Conservation (phyloP, 2,329 filamentous ascomycete species). For the Aspergillus pseudoterreus region DNA sequence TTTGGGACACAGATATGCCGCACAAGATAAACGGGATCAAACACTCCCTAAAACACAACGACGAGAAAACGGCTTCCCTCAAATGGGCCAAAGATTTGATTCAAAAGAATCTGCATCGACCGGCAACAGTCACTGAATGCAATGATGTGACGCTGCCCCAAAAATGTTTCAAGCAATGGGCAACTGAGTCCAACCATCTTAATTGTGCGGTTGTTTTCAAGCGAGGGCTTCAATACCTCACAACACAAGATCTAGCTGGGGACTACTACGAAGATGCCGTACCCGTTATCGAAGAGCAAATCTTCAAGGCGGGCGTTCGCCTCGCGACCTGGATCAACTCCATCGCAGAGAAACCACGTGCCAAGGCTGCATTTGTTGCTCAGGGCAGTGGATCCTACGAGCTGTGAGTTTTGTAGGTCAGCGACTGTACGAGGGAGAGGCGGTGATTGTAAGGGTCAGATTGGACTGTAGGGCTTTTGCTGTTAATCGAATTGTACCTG, state of each 20-base stretch:
- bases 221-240: constrained; percentile 10
- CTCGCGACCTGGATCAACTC: constrained; percentile 12
- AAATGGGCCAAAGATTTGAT: constrained; percentile 4
- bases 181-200: constrained; percentile 10
- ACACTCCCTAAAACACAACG: constrained; percentile 7
- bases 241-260: constrained; percentile 10
- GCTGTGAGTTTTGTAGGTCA: background rate
- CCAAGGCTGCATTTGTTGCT: background rate
- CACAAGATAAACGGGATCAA: constrained; percentile 14
- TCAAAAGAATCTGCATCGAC: background rate
- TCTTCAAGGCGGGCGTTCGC: constrained; percentile 13
- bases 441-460: background rate
- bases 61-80: constrained; percentile 9
- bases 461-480: background rate
- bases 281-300: constrained; percentile 14
- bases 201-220: constrained; percentile 15
- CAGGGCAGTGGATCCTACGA: background rate
- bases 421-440: background rate
- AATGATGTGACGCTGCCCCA: background rate
- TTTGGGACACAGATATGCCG: constrained; percentile 16
- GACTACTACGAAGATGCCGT: constrained; percentile 15
- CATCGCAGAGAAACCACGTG: background rate
- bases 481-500: background rate
- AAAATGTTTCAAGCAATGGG: constrained; percentile 12
- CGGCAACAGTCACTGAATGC: background rate